Evolutionary conservation across 2,329 filamentous ascomycete species (phyloP).

Genomic region (Chaetomiaceae sp.): DNA sequence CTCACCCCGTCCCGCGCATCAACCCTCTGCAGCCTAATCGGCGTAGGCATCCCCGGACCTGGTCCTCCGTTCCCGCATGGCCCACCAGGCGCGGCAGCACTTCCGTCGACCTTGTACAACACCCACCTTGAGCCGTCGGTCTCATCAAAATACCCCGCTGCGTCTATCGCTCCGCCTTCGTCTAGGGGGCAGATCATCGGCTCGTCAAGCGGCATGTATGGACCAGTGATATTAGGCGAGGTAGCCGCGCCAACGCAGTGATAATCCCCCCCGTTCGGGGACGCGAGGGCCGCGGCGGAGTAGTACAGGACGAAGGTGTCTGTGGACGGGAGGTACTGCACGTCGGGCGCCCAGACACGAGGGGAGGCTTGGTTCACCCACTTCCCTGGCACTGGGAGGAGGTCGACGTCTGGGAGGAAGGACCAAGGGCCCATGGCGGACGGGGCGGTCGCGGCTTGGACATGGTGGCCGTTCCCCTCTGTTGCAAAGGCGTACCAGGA

Average conservation of each 20-base stretch:
- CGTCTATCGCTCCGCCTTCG: slow-evolving; percentile 58
- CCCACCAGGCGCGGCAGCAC: slow-evolving; percentile 42
- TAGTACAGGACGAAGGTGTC: slow-evolving; percentile 47
- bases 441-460: slow-evolving; percentile 45
- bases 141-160: slow-evolving; percentile 53
- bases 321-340: slow-evolving; percentile 38
- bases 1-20: slow-evolving; percentile 46
- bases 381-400: slow-evolving; percentile 40
- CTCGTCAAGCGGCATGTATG: slow-evolving; percentile 43
- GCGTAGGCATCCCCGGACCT: slow-evolving; percentile 41
- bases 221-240: slow-evolving; percentile 44
- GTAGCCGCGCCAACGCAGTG: slow-evolving; percentile 58
- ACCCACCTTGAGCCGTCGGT: slow-evolving; percentile 52
- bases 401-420: slow-evolving; percentile 37
- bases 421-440: slow-evolving; percentile 34
- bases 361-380: slow-evolving; percentile 39
- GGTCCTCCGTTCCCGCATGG: slow-evolving; percentile 42
- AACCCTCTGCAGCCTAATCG: slow-evolving; percentile 53
- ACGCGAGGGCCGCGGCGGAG: slow-evolving; percentile 29
- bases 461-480: slow-evolving; percentile 37
- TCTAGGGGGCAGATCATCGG: slow-evolving; percentile 50
- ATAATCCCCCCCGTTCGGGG: background rate
- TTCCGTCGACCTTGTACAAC: slow-evolving; percentile 63
- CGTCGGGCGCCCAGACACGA: slow-evolving; percentile 47
- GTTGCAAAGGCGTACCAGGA: slow-evolving; percentile 49